phyloP scores from a whole-genome alignment of 805 yeast species.

The Starmerella powellii region DNA sequence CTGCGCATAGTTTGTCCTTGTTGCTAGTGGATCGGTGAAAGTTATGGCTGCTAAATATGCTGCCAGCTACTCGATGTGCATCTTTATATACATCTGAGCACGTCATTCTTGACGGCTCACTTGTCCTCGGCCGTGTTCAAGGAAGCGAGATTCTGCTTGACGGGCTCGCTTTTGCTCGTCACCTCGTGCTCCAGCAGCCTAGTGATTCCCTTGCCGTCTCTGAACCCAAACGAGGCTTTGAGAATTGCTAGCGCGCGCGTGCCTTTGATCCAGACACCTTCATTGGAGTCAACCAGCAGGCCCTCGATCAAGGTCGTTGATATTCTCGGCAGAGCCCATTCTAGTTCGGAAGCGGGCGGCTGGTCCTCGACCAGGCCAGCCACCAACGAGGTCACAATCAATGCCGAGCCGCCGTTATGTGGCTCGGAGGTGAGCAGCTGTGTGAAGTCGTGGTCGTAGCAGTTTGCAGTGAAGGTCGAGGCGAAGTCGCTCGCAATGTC shows the following conservation, averaged over 20 bases:
- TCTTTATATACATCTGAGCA: too few relatives aligned
- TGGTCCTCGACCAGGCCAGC: neutral
- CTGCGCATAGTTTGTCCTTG: too few relatives aligned
- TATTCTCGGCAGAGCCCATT: constrained; percentile 2
- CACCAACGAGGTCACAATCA: constrained; percentile 2
- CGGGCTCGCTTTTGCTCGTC: constrained; percentile 4
- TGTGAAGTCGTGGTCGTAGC: constrained; percentile 6
- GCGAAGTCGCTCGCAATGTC: constrained; percentile 9
- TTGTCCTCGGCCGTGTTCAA: too few relatives aligned
- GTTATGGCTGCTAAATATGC: too few relatives aligned
- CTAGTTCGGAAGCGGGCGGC: neutral
- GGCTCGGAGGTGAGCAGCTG: constrained; percentile 2
- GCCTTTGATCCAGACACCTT: constrained; percentile 13
- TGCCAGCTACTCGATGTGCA: too few relatives aligned
- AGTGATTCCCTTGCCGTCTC: neutral
- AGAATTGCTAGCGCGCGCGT: constrained; percentile 12
- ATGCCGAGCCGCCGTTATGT: constrained; percentile 2
- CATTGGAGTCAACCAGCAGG: neutral
- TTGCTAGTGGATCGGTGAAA: too few relatives aligned
- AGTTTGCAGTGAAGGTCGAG: constrained; percentile 1
- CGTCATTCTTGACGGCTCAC: too few relatives aligned
- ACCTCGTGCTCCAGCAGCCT: neutral
- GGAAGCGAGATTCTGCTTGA: constrained; percentile 1
- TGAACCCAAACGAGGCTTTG: neutral
- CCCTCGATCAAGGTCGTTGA: neutral